Evolutionary conservation across 2,329 filamentous ascomycete genomes (phyloP), one percentile per base, ranked within the genome.

Genomic region (Nigrospora osmanthi): DNA sequence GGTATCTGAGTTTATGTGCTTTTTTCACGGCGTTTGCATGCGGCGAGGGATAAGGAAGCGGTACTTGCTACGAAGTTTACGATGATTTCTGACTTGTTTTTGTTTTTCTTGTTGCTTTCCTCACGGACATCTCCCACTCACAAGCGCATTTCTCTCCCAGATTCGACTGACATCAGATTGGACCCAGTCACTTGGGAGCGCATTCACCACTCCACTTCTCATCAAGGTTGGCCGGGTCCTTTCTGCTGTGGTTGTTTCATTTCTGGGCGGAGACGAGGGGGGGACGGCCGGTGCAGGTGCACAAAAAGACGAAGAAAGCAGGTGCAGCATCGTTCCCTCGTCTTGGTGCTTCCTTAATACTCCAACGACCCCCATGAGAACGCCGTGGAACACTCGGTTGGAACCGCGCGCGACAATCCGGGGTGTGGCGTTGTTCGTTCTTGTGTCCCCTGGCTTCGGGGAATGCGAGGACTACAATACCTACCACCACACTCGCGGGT

Each of bases 151-250:
- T 50, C 51, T 59, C 55, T 58, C 58, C 51, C 55, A 54, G 52
- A 52, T 47, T 43, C 33, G 37, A 32, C 50, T 52, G 57, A 69
- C 67, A 66, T 71, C 71, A 75, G 68, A 75, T 73, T 75, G 72
- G 66, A 66, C 57, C 63, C 58, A 67, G 23, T 66, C 65, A 66
- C 66, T 67, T 62, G 70, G 70, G 69, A 69, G 69, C 66, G 47
- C 54, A 53, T 52, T 52, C 56, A 61, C 52, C 55, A 64, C 68
- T 72, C 69, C 70, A 66, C 70, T 74, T 72, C 70, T 72, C 52
- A 57, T 46, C 57, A 64, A 72, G 68, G 69, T 73, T 73, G 70
- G 70, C 67, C 65, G 65, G 68, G 63, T 65, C 55, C 61, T 65
- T 69, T 62, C 11, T 14, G 13, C 2, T 67, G 66, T 68, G 66